Conservation (phyloP, 179 eudicot genomes). For the Spinacia oleracea region DNA sequence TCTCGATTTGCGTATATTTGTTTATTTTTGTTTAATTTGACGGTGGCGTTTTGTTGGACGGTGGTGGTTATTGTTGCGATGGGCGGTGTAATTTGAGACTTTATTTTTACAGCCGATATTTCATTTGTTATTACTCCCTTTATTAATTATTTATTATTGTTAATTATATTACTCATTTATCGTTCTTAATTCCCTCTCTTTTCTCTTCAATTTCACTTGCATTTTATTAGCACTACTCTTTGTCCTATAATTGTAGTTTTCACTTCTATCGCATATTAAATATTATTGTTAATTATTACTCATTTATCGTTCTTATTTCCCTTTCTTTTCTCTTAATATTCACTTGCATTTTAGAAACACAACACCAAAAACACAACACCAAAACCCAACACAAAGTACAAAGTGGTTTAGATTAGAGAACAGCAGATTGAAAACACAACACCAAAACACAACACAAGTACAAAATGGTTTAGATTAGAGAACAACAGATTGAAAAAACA, state of each 20-base stretch:
- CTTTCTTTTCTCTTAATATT: too few relatives aligned
- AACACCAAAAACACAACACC: too few relatives aligned
- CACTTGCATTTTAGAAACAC: too few relatives aligned
- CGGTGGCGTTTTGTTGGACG: slow-evolving; percentile 9
- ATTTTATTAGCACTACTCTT: not conserved
- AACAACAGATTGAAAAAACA: too few relatives aligned
- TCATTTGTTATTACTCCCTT: slow-evolving; percentile 26
- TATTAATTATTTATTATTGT: slow-evolving; percentile 3
- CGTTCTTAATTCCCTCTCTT: too few relatives aligned
- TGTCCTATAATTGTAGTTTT: not conserved
- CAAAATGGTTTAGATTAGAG: too few relatives aligned
- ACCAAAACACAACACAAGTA: too few relatives aligned
- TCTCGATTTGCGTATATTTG: slow-evolving; percentile 22
- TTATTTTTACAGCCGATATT: slow-evolving; percentile 21
- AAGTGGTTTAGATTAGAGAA: too few relatives aligned
- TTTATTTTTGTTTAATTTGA: slow-evolving; percentile 22
- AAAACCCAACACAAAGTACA: too few relatives aligned
- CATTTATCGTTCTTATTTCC: too few relatives aligned
- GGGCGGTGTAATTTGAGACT: slow-evolving; percentile 16
- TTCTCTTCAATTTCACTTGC: not conserved
- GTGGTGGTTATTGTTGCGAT: slow-evolving; percentile 17
- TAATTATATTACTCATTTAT: slow-evolving; percentile 5
- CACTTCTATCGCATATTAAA: not conserved
- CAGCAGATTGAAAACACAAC: too few relatives aligned
- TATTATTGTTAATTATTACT: too few relatives aligned